A percentile compares a stretch with the other conserved stretches of the same genome.
These are phyloP conservation scores for Karstenula rhodostoma DNA, from an alignment of 2,329 filamentous ascomycete genomes.

Conservation along the genomic window DNA sequence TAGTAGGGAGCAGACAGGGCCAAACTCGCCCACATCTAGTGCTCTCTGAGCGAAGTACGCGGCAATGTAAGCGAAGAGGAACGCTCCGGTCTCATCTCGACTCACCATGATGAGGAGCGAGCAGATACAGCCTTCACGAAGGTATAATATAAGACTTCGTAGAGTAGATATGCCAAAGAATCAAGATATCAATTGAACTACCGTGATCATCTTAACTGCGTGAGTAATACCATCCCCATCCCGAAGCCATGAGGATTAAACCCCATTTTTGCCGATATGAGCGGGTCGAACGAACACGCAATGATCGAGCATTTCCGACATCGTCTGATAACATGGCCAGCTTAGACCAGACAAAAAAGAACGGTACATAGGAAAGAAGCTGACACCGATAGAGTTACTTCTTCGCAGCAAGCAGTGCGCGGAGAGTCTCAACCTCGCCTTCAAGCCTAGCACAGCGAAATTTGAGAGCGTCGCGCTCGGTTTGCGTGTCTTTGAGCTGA, in stretches of 20 bases:
- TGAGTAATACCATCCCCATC: conserved; percentile 9
- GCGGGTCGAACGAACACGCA: conserved; percentile 26
- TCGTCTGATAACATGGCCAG: conserved; percentile 37
- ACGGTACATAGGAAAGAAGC: conserved; percentile 18
- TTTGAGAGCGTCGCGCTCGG: conserved; percentile 70
- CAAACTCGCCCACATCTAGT: background rate
- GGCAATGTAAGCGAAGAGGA: background rate
- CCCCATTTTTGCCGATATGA: conserved; percentile 44
- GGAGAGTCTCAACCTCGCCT: conserved; percentile 69
- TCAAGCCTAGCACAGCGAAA: conserved; percentile 70
- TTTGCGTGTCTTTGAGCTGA: conserved; percentile 65
- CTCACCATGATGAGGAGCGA: conserved; percentile 27
- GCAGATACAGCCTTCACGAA: background rate
- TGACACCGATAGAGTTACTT: conserved; percentile 31
- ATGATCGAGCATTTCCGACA: conserved; percentile 40
- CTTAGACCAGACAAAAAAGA: conserved; percentile 5
- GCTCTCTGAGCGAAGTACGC: background rate
- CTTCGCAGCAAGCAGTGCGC: conserved; percentile 57
- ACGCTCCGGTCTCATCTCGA: conserved; percentile 16
- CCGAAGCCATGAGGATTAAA: conserved; percentile 31
- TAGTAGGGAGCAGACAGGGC: background rate
- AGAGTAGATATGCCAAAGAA: conserved; percentile 6
- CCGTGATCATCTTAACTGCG: background rate
- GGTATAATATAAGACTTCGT: conserved; percentile 10
- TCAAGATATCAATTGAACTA: conserved; percentile 7